Evolutionary conservation across 2,329 filamentous ascomycete species (phyloP).

Genomic region (Monilinia vaccinii-corymbosi): DNA sequence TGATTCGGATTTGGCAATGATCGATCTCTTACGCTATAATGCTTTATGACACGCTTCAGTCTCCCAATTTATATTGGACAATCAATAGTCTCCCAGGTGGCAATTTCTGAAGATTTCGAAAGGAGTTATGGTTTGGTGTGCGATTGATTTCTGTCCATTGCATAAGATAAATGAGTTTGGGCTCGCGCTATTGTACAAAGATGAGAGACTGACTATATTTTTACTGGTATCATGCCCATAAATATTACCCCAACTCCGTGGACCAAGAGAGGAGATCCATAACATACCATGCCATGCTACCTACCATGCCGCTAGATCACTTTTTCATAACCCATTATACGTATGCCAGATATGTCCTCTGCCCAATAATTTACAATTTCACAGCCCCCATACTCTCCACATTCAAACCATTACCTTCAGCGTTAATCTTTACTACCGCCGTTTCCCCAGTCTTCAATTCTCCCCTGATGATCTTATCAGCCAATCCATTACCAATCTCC

Average conservation of each 20-base stretch:
- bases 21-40: too few species aligned
- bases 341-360: background rate
- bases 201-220: background rate
- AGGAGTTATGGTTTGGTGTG: too few species aligned
- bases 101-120: too few species aligned
- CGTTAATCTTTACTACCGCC: constrained; percentile 60
- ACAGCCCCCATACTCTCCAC: constrained; percentile 30
- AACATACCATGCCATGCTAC: background rate
- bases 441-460: constrained; percentile 66
- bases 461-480: constrained; percentile 86
- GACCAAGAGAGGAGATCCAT: constrained; percentile 2
- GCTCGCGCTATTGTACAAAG: background rate
- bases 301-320: background rate
- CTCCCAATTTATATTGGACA: too few species aligned
- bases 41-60: too few species aligned
- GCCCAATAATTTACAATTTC: background rate
- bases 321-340: background rate
- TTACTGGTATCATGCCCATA: background rate
- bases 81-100: too few species aligned
- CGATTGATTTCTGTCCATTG: too few species aligned
- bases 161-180: background rate
- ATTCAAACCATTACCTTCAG: constrained; percentile 49
- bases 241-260: background rate
- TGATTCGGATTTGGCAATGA: too few species aligned
- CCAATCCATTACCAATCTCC: constrained; percentile 79